Evolutionary conservation across 495 filamentous ascomycete genomes (phyloP).

Genomic region (Podospora pseudocomata): DNA sequence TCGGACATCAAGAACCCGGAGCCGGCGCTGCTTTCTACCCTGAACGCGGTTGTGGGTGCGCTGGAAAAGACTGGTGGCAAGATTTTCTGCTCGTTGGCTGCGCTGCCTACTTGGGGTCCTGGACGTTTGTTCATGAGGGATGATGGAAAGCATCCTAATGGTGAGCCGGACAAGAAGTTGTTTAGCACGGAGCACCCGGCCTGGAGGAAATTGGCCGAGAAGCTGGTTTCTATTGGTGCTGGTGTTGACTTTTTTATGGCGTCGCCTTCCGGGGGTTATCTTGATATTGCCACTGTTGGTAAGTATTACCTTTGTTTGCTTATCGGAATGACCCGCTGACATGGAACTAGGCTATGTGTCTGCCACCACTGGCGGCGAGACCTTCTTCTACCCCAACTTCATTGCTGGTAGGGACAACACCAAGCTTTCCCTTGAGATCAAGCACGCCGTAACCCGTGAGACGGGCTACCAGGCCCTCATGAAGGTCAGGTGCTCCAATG

Average conservation of each 20-base stretch:
- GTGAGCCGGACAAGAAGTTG: slow-evolving; percentile 88
- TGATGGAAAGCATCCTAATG: slow-evolving; percentile 78
- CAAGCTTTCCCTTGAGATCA: slow-evolving; percentile 81
- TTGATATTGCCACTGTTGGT: slow-evolving; percentile 95
- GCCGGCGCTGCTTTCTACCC: slow-evolving; percentile 75
- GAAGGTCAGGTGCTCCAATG: slow-evolving; percentile 98
- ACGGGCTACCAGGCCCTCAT: slow-evolving; percentile 95
- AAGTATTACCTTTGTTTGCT: slow-evolving; percentile 31
- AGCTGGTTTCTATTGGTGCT: slow-evolving; percentile 83
- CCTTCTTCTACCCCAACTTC: slow-evolving; percentile 95
- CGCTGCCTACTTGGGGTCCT: slow-evolving; percentile 86
- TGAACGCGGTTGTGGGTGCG: slow-evolving; percentile 77
- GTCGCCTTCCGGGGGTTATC: slow-evolving; percentile 80
- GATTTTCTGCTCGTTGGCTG: slow-evolving; percentile 79
- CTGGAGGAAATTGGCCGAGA: slow-evolving; percentile 78
- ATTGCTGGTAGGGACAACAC: slow-evolving; percentile 76
- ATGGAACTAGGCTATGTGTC: slow-evolving; percentile 59
- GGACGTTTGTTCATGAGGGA: slow-evolving; percentile 79
- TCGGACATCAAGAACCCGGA: slow-evolving; percentile 82
- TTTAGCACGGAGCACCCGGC: slow-evolving; percentile 83
- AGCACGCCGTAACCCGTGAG: slow-evolving; percentile 83
- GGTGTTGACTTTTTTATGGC: slow-evolving; percentile 94
- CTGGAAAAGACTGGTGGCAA: slow-evolving; percentile 86
- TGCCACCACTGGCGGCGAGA: slow-evolving; percentile 83
- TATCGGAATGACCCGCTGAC: slow-evolving; percentile 17